phyloP scores from a whole-genome alignment of 2,329 filamentous ascomycete species.

The Thelonectria blattea region DNA sequence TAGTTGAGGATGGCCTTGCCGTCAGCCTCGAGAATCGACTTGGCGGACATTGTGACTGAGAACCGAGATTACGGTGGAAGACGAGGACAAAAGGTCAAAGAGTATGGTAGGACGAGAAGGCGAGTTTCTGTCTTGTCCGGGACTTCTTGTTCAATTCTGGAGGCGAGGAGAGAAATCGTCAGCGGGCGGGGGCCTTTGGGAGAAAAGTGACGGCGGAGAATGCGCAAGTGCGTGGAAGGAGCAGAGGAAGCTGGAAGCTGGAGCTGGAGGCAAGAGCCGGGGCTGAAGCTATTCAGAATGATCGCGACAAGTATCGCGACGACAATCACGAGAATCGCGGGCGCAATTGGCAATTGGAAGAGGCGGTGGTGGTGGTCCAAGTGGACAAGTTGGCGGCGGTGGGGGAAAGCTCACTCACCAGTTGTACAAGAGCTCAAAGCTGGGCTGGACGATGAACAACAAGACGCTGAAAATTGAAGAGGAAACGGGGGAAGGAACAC shows the following conservation, averaged over 20 bases:
- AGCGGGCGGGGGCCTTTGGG: conserved; percentile 21
- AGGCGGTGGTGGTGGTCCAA: conserved; percentile 22
- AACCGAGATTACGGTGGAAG: conserved; percentile 33
- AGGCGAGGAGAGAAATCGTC: conserved; percentile 18
- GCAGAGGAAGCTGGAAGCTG: conserved; percentile 16
- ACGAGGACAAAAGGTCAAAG: conserved; percentile 18
- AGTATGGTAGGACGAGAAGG: conserved; percentile 31
- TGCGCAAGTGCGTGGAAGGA: conserved; percentile 26
- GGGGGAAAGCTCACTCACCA: conserved; percentile 35
- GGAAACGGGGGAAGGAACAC: conserved; percentile 20
- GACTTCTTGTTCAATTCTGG: conserved; percentile 34
- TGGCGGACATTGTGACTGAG: conserved; percentile 62
- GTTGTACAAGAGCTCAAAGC: conserved; percentile 33
- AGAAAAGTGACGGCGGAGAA: conserved; percentile 17
- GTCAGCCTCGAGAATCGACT: conserved; percentile 98
- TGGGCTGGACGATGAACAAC: conserved; percentile 33
- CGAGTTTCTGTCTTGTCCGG: conserved; percentile 37
- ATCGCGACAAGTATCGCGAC: conserved; percentile 17
- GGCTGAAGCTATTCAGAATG: conserved; percentile 22
- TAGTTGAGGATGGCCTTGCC: conserved; percentile 99
- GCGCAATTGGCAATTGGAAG: conserved; percentile 18
- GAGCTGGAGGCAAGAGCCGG: conserved; percentile 14
- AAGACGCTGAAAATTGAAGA: conserved; percentile 29
- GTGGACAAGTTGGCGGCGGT: conserved; percentile 28
- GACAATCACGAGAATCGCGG: conserved; percentile 15